A percentile compares a stretch with the other conserved stretches of the same genome.
Conservation (phyloP, 2,329 filamentous ascomycete genomes). For the Aspergillus felis region DNA sequence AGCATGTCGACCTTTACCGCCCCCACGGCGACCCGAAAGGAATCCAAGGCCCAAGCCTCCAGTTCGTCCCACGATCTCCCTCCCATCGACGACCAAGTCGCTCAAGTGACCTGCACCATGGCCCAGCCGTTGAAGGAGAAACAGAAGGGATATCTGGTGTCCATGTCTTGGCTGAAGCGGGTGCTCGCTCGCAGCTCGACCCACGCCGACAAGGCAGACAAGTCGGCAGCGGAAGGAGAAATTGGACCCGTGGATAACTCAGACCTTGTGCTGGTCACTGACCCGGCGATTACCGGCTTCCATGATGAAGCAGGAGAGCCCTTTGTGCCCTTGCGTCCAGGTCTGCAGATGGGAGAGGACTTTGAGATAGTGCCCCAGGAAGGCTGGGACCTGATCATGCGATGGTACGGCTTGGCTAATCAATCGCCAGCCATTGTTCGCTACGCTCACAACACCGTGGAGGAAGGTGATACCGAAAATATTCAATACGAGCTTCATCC, state of each 20-base stretch:
- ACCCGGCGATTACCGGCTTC: conserved; percentile 36
- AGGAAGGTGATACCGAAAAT: conserved; percentile 59
- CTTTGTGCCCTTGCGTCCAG: conserved; percentile 72
- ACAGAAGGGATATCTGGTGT: conserved; percentile 74
- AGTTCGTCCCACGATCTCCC: conserved; percentile 30
- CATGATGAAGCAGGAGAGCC: conserved; percentile 43
- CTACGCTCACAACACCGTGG: conserved; percentile 69
- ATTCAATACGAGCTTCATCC: conserved; percentile 80
- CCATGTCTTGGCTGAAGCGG: conserved; percentile 70
- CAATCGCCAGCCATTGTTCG: conserved; percentile 70
- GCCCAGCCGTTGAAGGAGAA: conserved; percentile 60
- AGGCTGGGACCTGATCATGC: conserved; percentile 75
- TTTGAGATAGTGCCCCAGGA: conserved; percentile 73
- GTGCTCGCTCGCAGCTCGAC: conserved; percentile 64
- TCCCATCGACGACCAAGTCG: conserved; percentile 67
- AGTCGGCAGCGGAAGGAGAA: conserved; percentile 57
- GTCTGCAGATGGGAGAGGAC: conserved; percentile 60
- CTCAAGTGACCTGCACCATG: conserved; percentile 61
- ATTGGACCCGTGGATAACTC: conserved; percentile 85
- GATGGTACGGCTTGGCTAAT: conserved; percentile 75
- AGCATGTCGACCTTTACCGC: conserved; percentile 36
- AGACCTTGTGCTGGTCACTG: conserved; percentile 65
- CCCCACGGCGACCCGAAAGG: conserved; percentile 25
- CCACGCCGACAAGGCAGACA: conserved; percentile 53
- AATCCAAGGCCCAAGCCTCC: conserved; percentile 20